These are phyloP conservation scores for Solanum hybrid DNA, from an alignment of 305 asterid species.

Conservation along the genomic window DNA sequence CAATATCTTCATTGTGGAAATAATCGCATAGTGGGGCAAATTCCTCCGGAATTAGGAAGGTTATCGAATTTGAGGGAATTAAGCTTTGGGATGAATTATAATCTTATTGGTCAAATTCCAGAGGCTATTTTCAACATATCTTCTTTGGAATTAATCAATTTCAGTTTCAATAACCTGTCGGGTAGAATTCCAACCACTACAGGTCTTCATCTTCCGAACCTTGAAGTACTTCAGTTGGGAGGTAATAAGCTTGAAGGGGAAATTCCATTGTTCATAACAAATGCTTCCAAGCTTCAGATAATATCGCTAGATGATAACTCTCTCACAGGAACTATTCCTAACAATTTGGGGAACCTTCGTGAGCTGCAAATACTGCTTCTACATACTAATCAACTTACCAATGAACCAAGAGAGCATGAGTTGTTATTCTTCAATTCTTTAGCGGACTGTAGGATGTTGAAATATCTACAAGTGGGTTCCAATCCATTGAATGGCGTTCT, in stretches of 20 bases:
- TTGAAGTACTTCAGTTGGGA: background rate
- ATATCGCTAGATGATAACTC: background rate
- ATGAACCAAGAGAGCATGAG: background rate
- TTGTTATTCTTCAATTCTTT: background rate
- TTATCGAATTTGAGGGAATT: background rate
- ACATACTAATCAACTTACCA: background rate
- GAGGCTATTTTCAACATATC: background rate
- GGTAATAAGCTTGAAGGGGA: background rate
- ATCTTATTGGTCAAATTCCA: background rate
- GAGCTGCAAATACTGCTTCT: background rate
- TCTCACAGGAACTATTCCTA: background rate
- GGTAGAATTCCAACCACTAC: background rate
- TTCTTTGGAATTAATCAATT: background rate
- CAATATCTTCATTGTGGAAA: too few species aligned
- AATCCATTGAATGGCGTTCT: background rate
- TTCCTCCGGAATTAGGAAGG: background rate
- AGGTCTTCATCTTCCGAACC: background rate
- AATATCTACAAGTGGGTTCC: background rate
- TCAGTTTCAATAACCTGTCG: background rate
- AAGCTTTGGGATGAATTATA: background rate
- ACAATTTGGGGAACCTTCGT: background rate
- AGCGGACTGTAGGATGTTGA: background rate
- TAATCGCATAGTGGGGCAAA: too few species aligned
- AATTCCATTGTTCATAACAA: background rate
- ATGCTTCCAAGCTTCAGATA: background rate